Percentiles rank a stretch among this genome's conserved stretches.
phyloP scores from a whole-genome alignment of 2,329 filamentous ascomycete species.

The Colletotrichum sidae region DNA sequence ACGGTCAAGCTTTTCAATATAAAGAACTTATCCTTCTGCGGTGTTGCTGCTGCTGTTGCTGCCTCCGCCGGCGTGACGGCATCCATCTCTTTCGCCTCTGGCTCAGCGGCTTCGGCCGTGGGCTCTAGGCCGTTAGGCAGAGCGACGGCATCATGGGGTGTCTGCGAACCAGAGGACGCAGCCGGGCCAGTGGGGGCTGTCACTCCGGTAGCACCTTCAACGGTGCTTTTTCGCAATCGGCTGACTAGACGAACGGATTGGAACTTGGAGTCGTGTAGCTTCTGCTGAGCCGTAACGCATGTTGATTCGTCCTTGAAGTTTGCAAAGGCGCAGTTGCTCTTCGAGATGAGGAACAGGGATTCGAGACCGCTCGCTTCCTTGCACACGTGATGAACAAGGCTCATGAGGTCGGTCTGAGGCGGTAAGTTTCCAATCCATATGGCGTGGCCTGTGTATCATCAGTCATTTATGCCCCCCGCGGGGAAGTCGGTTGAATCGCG shows the following conservation, averaged over 20 bases:
- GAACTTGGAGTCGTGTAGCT: slow-evolving; percentile 92
- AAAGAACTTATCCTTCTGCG: slow-evolving; percentile 81
- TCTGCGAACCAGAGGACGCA: slow-evolving; percentile 45
- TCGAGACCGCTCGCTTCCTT: slow-evolving; percentile 82
- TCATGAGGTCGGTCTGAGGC: slow-evolving; percentile 82
- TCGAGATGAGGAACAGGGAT: slow-evolving; percentile 93
- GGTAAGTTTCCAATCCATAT: slow-evolving; percentile 97
- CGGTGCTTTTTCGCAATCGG: slow-evolving; percentile 73
- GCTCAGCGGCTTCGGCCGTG: not conserved
- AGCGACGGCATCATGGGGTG: slow-evolving; percentile 11
- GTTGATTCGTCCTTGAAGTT: slow-evolving; percentile 88
- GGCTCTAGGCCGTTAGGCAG: not conserved
- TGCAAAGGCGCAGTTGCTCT: slow-evolving; percentile 97
- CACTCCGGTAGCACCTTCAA: slow-evolving; percentile 58
- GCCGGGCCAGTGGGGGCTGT: slow-evolving; percentile 68
- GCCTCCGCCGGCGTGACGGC: slow-evolving; percentile 33
- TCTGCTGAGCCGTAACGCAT: slow-evolving; percentile 81
- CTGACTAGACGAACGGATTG: slow-evolving; percentile 88
- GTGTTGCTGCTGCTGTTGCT: slow-evolving; percentile 36
- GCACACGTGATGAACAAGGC: slow-evolving; percentile 91
- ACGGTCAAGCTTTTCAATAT: slow-evolving; percentile 93
- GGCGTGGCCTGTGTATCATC: slow-evolving; percentile 75
- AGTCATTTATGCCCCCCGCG: slow-evolving; percentile 31
- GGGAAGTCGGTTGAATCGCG: slow-evolving; percentile 18
- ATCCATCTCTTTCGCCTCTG: slow-evolving; percentile 20